Conservation (phyloP, 1,284 basidiomycete genomes). For the Ceratobasidium sp. region DNA sequence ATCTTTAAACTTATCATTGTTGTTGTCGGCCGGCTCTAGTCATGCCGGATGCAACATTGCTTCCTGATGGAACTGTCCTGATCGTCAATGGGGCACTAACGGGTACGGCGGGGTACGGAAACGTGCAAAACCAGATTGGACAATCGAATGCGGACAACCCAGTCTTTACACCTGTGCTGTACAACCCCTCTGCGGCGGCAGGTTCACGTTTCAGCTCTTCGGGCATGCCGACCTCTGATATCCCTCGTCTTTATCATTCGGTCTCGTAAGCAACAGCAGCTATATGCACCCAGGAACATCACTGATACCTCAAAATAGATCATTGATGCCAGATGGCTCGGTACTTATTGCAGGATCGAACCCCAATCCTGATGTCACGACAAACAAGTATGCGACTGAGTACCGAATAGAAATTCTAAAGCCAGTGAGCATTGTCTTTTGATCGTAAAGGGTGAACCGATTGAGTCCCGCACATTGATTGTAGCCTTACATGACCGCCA, state of each 20-base stretch:
- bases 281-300: constrained; percentile 58
- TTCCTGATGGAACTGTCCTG: constrained; percentile 67
- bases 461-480: constrained; percentile 76
- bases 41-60: constrained; percentile 66
- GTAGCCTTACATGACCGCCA: constrained; percentile 28
- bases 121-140: constrained; percentile 63
- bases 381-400: constrained; percentile 76
- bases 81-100: constrained; percentile 64
- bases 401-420: constrained; percentile 82
- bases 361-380: constrained; percentile 78
- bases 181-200: constrained; percentile 63
- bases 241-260: constrained; percentile 77
- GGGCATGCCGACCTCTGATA: constrained; percentile 67
- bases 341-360: constrained; percentile 76
- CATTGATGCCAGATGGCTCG: neutral
- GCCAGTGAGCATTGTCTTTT: constrained; percentile 75
- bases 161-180: constrained; percentile 64
- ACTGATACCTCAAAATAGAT: neutral
- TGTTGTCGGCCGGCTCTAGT: constrained; percentile 52
- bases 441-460: too few relatives aligned
- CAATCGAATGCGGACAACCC: constrained; percentile 65
- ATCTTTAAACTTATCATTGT: too few relatives aligned
- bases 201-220: constrained; percentile 64
- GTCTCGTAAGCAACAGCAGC: constrained; percentile 55
- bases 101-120: constrained; percentile 64